phyloP scores from a whole-genome alignment of 768 basidiomycete species.

The Kwoniella heveanensis region DNA sequence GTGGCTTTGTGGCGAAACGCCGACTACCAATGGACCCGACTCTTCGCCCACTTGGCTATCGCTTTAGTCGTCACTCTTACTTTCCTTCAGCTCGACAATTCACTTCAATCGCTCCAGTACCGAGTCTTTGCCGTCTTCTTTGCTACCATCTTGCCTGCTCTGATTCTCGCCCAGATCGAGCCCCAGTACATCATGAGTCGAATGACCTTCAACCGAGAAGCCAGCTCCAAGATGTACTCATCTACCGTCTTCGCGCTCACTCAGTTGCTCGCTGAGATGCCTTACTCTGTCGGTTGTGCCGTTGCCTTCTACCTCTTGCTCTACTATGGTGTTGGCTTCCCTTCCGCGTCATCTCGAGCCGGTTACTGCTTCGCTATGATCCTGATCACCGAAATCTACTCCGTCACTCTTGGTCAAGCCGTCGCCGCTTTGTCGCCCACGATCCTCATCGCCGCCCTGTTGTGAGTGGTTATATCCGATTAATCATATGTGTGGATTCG shows the following conservation, averaged over 20 bases:
- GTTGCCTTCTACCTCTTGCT: conserved; percentile 70
- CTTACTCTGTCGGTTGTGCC: conserved; percentile 63
- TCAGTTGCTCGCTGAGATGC: conserved; percentile 79
- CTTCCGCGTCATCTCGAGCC: conserved; percentile 42
- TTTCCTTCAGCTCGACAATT: conserved; percentile 66
- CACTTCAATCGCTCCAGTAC: conserved; percentile 67
- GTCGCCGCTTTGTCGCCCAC: conserved; percentile 76
- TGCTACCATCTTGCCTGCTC: conserved; percentile 64
- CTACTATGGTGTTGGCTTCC: conserved; percentile 55
- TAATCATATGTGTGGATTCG: background rate
- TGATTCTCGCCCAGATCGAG: conserved; percentile 78
- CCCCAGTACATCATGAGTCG: conserved; percentile 79
- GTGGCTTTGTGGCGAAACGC: conserved; percentile 77
- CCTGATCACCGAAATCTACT: conserved; percentile 71
- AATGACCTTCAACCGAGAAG: conserved; percentile 62
- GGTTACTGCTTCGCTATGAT: conserved; percentile 57
- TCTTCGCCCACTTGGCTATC: conserved; percentile 69
- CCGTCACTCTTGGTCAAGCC: conserved; percentile 67
- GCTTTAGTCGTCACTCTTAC: conserved; percentile 66
- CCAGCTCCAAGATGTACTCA: conserved; percentile 81
- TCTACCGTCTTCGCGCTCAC: conserved; percentile 81
- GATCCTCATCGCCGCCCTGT: conserved; percentile 75
- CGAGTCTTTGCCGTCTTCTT: conserved; percentile 70
- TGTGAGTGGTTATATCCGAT: conserved; percentile 44
- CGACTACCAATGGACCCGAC: conserved; percentile 79